These are phyloP conservation scores for Ilyonectria robusta DNA, from an alignment of 2,329 filamentous ascomycete genomes.

Conservation along the genomic window DNA sequence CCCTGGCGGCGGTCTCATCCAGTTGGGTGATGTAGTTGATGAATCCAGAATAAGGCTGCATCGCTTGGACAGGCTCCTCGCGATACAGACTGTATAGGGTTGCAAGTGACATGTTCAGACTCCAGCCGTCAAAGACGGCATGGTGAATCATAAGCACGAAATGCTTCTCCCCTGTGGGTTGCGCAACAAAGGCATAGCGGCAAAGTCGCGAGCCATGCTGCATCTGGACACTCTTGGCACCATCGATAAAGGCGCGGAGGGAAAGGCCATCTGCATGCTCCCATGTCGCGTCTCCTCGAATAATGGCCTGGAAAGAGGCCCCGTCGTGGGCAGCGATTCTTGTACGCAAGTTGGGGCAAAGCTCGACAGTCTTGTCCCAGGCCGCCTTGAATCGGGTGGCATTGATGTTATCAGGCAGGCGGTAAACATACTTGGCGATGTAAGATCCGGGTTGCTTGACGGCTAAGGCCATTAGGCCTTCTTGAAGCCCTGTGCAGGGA, in stretches of 20 bases:
- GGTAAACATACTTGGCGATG: constrained; percentile 19
- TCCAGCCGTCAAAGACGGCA: constrained; percentile 45
- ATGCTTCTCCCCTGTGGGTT: background rate
- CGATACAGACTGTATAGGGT: constrained; percentile 1
- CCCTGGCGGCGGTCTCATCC: background rate
- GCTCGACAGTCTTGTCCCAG: background rate
- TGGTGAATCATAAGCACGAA: constrained; percentile 40
- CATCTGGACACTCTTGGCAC: background rate
- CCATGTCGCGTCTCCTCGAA: background rate
- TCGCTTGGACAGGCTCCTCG: background rate
- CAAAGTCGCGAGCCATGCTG: constrained; percentile 11
- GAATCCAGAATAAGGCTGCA: constrained; percentile 2
- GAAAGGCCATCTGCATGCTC: background rate
- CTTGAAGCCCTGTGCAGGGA: constrained; percentile 54
- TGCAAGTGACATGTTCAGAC: constrained; percentile 13
- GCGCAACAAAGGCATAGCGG: constrained; percentile 7
- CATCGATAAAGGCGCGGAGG: constrained; percentile 1
- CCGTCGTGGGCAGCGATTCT: constrained; percentile 4
- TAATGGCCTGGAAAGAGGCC: constrained; percentile 8
- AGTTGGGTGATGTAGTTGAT: constrained; percentile 4
- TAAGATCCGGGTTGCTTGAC: constrained; percentile 28
- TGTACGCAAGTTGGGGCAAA: constrained; percentile 9
- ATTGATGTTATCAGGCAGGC: constrained; percentile 6
- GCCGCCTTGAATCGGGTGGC: constrained; percentile 6
- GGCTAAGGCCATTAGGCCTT: constrained; percentile 50